phyloP scores from a whole-genome alignment of 2,329 filamentous ascomycete genomes.

The Venturia effusa region DNA sequence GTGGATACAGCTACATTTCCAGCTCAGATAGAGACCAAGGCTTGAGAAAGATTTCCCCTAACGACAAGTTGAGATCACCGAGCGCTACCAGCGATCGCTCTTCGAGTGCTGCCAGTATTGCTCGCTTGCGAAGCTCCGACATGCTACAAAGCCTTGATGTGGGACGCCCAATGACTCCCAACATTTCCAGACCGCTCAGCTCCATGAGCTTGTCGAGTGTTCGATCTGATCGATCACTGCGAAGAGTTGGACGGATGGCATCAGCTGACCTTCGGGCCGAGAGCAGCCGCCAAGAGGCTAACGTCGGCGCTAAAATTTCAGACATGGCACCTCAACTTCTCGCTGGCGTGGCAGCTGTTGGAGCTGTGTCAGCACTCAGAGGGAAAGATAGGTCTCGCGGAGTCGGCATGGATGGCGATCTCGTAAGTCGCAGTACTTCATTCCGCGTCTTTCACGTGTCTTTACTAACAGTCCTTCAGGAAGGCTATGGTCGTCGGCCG shows the following conservation, averaged over 20 bases:
- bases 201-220: slow-evolving; percentile 47
- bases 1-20: slow-evolving; percentile 19
- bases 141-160: slow-evolving; percentile 33
- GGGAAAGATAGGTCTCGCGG: slow-evolving; percentile 60
- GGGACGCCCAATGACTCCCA: slow-evolving; percentile 37
- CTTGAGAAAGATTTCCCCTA: slow-evolving; percentile 6
- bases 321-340: slow-evolving; percentile 10
- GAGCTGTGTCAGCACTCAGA: slow-evolving; percentile 56
- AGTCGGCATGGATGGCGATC: slow-evolving; percentile 86
- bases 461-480: slow-evolving; percentile 43
- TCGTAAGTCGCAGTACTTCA: slow-evolving; percentile 52
- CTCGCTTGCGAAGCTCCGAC: slow-evolving; percentile 30
- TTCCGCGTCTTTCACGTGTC: slow-evolving; percentile 7
- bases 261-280: slow-evolving; percentile 65
- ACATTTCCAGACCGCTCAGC: slow-evolving; percentile 10
- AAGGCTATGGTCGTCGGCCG: slow-evolving; percentile 86
- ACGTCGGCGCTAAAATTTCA: slow-evolving; percentile 20
- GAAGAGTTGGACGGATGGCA: slow-evolving; percentile 54
- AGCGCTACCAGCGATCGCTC: slow-evolving; percentile 36
- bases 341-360: slow-evolving; percentile 28
- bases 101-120: slow-evolving; percentile 23
- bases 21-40: slow-evolving; percentile 22
- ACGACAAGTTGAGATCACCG: slow-evolving; percentile 24
- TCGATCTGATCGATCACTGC: slow-evolving; percentile 53
- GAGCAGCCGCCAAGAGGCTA: slow-evolving; percentile 8